Percentiles rank a stretch among this genome's conserved stretches.
Conservation (phyloP, 2,329 filamentous ascomycete species). For the Monascus ruber region DNA sequence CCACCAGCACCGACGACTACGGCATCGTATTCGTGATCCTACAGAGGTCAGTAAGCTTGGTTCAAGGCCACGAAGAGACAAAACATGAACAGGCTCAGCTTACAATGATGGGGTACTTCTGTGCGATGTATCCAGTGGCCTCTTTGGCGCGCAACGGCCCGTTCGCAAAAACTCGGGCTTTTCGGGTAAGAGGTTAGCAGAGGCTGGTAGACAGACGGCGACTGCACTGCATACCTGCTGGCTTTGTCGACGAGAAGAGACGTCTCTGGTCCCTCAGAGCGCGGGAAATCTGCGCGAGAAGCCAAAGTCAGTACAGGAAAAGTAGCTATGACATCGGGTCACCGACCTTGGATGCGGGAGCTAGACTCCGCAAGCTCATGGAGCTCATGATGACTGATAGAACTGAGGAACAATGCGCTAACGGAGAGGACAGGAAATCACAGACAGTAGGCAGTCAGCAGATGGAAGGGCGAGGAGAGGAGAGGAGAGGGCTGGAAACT, state of each 20-base stretch:
- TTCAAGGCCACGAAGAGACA: too few relatives aligned
- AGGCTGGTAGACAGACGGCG: conserved; percentile 8
- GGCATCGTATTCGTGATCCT: conserved; percentile 98
- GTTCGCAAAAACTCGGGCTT: conserved; percentile 77
- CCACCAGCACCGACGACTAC: conserved; percentile 64
- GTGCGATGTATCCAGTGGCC: conserved; percentile 73
- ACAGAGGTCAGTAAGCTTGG: conserved; percentile 11
- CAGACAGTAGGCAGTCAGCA: conserved; percentile 11
- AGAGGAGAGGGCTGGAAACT: conserved; percentile 9
- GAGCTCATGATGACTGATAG: conserved; percentile 37
- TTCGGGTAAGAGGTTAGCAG: conserved; percentile 15
- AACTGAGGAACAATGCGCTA: conserved; percentile 16
- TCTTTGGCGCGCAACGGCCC: conserved; percentile 84
- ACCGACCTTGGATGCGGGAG: conserved; percentile 38
- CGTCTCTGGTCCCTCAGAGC: conserved; percentile 54
- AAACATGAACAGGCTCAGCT: conserved; percentile 25
- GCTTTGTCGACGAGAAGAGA: conserved; percentile 77
- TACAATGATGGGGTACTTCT: conserved; percentile 90
- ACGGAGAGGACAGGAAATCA: conserved; percentile 9
- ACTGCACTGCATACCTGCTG: conserved; percentile 51
- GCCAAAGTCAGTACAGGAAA: conserved; percentile 12
- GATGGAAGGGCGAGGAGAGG: conserved; percentile 10
- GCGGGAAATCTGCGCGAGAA: conserved; percentile 48
- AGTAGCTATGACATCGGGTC: conserved; percentile 5
- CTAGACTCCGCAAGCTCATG: conserved; percentile 38